These are phyloP conservation scores for Yamadazyma songkhlaensis DNA, from an alignment of 1,139 yeast species.

Conservation along the genomic window DNA sequence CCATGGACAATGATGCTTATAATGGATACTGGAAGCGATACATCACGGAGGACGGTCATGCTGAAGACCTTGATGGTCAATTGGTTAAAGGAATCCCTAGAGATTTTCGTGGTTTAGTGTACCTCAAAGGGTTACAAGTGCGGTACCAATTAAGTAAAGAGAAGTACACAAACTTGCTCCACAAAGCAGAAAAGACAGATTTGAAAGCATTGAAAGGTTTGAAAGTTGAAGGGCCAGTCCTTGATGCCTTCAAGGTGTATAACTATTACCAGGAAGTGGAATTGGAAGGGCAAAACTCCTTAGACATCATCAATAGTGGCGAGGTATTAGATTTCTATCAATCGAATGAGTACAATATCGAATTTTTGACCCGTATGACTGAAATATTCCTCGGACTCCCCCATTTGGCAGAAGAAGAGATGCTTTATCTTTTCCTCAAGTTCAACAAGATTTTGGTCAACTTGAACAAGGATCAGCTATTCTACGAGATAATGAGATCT, in stretches of 20 bases:
- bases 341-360: slow-evolving; percentile 7
- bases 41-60: slow-evolving; percentile 3
- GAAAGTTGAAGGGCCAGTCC: slow-evolving; percentile 12
- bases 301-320: slow-evolving; percentile 11
- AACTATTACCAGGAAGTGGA: slow-evolving; percentile 31
- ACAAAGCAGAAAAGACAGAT: slow-evolving; percentile 22
- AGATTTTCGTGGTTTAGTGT: slow-evolving; percentile 27
- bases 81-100: slow-evolving; percentile 34
- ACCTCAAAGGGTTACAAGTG: slow-evolving; percentile 33
- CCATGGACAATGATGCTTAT: slow-evolving; percentile 2
- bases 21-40: slow-evolving; percentile 9
- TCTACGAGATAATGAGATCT: slow-evolving; percentile 35
- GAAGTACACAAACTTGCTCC: slow-evolving; percentile 28
- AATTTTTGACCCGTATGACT: slow-evolving; percentile 23
- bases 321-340: slow-evolving; percentile 4
- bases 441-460: slow-evolving; percentile 28
- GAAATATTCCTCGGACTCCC: slow-evolving; percentile 20
- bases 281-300: slow-evolving; percentile 9
- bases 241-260: slow-evolving; percentile 32
- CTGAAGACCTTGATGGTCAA: slow-evolving; percentile 22
- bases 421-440: slow-evolving; percentile 33
- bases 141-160: slow-evolving; percentile 30
- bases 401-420: slow-evolving; percentile 26
- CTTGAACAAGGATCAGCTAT: slow-evolving; percentile 35
- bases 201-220: slow-evolving; percentile 17